Conservation (phyloP, 371 early-diverging fungal genomes). For the Mucor mucedo region DNA sequence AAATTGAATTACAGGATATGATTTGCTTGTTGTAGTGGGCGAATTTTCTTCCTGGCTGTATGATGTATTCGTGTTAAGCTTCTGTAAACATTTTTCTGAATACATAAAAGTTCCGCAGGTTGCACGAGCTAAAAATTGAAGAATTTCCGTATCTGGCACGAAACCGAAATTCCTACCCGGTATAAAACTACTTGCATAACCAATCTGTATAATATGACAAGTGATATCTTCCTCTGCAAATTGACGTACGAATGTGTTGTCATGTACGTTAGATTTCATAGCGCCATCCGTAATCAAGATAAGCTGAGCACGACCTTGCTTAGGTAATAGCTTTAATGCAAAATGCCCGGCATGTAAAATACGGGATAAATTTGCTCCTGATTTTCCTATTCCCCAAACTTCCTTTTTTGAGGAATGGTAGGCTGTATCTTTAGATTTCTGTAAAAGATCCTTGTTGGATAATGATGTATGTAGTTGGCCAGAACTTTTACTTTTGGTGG, state of each 20-base stretch:
- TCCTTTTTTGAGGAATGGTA: constrained; percentile 49
- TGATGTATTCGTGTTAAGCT: constrained; percentile 1
- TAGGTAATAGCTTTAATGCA: constrained; percentile 74
- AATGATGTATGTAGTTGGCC: neutral
- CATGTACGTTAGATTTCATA: constrained; percentile 66
- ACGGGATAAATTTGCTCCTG: constrained; percentile 66
- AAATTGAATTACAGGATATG: constrained; percentile 20
- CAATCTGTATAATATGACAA: constrained; percentile 87
- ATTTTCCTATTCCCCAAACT: constrained; percentile 67
- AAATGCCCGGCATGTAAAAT: constrained; percentile 76
- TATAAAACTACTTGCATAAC: constrained; percentile 73
- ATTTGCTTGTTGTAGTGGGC: neutral
- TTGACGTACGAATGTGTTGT: constrained; percentile 60
- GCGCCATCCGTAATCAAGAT: constrained; percentile 92
- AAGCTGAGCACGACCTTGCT: constrained; percentile 71
- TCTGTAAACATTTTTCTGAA: constrained; percentile 65
- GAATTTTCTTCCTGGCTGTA: constrained; percentile 1
- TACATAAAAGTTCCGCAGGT: constrained; percentile 85
- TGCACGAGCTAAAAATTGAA: constrained; percentile 81
- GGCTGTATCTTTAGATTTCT: constrained; percentile 20
- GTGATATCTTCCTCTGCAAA: constrained; percentile 74
- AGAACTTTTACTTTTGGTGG: neutral
- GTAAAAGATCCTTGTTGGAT: neutral
- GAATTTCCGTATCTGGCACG: constrained; percentile 87
- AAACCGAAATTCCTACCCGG: constrained; percentile 87